Conservation (phyloP, 129 eudicot genomes). For the Centella asiatica region DNA sequence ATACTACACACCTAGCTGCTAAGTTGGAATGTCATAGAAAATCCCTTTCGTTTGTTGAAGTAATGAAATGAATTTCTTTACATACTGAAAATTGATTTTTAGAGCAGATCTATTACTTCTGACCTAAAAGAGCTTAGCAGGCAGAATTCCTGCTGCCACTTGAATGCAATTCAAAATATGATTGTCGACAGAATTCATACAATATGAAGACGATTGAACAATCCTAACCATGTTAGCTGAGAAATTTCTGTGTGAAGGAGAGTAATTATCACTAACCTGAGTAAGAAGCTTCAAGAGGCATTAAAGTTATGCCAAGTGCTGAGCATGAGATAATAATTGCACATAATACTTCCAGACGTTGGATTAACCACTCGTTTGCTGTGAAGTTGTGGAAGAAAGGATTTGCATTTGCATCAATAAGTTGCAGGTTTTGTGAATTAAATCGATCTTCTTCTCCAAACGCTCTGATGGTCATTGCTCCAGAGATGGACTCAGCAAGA, state of each 20-base stretch:
- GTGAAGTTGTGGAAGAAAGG: conserved; percentile 58
- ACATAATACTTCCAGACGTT: conserved; percentile 52
- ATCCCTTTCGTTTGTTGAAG: too few relatives aligned
- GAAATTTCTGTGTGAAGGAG: background rate
- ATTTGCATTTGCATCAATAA: conserved; percentile 50
- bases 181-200: too few relatives aligned
- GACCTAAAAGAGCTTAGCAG: too few relatives aligned
- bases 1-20: too few relatives aligned
- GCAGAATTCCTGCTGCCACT: too few relatives aligned
- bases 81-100: too few relatives aligned
- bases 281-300: conserved; percentile 39
- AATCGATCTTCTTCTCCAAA: conserved; percentile 61
- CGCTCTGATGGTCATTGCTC: conserved; percentile 69
- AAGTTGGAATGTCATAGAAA: too few relatives aligned
- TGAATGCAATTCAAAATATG: too few relatives aligned
- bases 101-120: too few relatives aligned
- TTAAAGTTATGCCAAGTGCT: conserved; percentile 47
- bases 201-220: too few relatives aligned
- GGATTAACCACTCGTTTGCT: conserved; percentile 77
- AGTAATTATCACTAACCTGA: conserved; percentile 37
- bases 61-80: too few relatives aligned
- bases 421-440: conserved; percentile 35
- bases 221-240: background rate
- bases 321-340: conserved; percentile 50
- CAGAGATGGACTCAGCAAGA: conserved; percentile 63